Evolutionary conservation across 352 stramenopile species (phyloP), one percentile per base, ranked within the genome.

Genomic region (Phytophthora crassamura): DNA sequence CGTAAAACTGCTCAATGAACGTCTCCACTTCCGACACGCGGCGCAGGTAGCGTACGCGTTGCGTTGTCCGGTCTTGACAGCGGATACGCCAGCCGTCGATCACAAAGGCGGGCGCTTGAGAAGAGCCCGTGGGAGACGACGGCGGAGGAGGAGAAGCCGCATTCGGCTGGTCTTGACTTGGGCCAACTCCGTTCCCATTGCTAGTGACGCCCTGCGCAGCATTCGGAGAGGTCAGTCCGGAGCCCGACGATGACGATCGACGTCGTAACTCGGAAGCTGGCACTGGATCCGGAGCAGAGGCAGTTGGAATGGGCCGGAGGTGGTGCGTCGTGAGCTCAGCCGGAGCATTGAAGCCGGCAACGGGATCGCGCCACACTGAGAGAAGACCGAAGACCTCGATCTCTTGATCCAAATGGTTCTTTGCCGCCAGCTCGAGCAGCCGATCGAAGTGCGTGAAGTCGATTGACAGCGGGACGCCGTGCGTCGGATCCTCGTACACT

Each of bases 331-430:
- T 64, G n/a, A 81, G 60, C 49, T 83, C 75, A 35, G 86, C 77
- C 7, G 80, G 80, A 15, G 71, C 78, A 45, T 75, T 81, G 51
- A 93, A 93, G 18, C 84, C 82, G 48, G 86, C 71, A 11, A 64
- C 74, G 0, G 77, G 57, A 32, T 93, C 84, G 2, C 72, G 72
- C 84, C 84, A 93, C 43, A 93, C 76, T 3, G 82, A 89, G 1
- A 93, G 64, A 36, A 93, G 52, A 3, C 85, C 85, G 49, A 93
- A 93, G 2, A 93, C 70, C 39, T 93, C 84, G 30, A 93, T 88
- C 62, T 93, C 84, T 5, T 76, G 43, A 62, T 86, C 80, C 64
- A 93, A 74, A 56, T 75, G 55, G 55, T 90, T 69, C 18, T 55
- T 72, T 33, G 69, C 54, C 3, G 77, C 78, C 10, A 93, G 67